These are phyloP conservation scores for Fusarium multiceps DNA, from an alignment of 2,329 filamentous ascomycete genomes.

Conservation along the genomic window DNA sequence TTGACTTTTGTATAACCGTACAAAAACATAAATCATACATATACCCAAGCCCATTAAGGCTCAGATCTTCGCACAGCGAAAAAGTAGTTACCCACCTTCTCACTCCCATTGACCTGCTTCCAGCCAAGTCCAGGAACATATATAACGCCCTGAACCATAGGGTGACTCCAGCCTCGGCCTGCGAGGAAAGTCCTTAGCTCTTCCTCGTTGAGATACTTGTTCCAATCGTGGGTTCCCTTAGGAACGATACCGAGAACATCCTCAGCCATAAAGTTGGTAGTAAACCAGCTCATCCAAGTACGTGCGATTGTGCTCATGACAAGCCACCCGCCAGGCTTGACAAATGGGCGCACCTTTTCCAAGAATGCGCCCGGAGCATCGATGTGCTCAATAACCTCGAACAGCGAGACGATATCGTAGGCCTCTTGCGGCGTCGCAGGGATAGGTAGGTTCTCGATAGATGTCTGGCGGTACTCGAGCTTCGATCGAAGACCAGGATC, in stretches of 20 bases:
- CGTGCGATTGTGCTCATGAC: conserved; percentile 92
- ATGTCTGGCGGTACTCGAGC: conserved; percentile 79
- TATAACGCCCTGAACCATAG: conserved; percentile 79
- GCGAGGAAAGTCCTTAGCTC: conserved; percentile 74
- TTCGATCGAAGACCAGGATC: conserved; percentile 75
- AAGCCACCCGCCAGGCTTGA: conserved; percentile 92
- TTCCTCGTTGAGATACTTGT: conserved; percentile 89
- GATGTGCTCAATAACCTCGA: conserved; percentile 97
- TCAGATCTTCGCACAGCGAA: conserved; percentile 76
- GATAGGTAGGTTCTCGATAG: conserved; percentile 75
- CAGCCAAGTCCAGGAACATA: conserved; percentile 93
- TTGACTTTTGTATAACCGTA: conserved; percentile 7
- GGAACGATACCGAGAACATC: conserved; percentile 89
- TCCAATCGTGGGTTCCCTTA: conserved; percentile 94
- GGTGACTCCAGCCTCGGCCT: conserved; percentile 67
- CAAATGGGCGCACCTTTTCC: conserved; percentile 75
- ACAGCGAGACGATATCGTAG: conserved; percentile 86
- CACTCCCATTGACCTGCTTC: conserved; percentile 83
- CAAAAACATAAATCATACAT: conserved; percentile 25
- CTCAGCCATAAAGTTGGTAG: conserved; percentile 93
- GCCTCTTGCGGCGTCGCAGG: conserved; percentile 55
- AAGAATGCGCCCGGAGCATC: conserved; percentile 80
- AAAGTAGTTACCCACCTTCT: conserved; percentile 95
- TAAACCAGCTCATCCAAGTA: conserved; percentile 88
- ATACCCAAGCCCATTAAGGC: conserved; percentile 10